Base-by-base conservation (phyloP, 495 filamentous ascomycete genomes). In the Saxispiralis lemnorum region DNA sequence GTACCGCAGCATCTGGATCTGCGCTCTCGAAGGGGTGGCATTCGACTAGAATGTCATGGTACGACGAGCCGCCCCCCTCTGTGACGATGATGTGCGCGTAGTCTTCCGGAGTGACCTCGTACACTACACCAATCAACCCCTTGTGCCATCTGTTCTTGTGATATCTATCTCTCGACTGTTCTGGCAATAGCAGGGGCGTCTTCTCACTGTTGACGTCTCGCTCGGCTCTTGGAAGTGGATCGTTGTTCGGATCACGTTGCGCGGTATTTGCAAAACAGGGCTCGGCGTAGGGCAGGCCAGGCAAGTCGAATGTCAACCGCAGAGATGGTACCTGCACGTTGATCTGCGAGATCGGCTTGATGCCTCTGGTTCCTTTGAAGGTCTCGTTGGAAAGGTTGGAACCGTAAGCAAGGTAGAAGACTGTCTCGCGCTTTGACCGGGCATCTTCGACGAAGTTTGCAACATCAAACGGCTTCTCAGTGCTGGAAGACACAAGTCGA, bases 321-420 rank as follows among this genome's bases (percentile, higher is more conserved):
- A 95, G 72, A 3, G 68, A 64, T 0, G 89, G 89, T 13, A 85
- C 83, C 5, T 76, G 68, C 14, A 93, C 89, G 54, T 81, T 79
- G 50, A 87, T 58, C 44, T 77, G 67, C 35, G 79, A 81, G 9
- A 95, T 56, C 0, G 89, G 89, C 7, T 68, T 72, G 56, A 96
- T 85, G 47, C 78, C 78, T 11, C 86, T 76, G 24, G 51, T 61
- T 37, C 78, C 82, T 20, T 72, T 69, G 58, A 96, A 94, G 0
- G 79, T 85, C 53, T 78, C 58, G 14, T 76, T 67, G 40, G 64
- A 70, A 44, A 97, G 71, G 57, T 96, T 97, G 39, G 86, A 93
- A 48, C 89, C 89, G 52, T 97, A 97, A 32, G 89, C 89, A 10
- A 97, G 74, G 63, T 96, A 97, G 36, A 93, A 70, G 39, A 93